Base-by-base conservation (phyloP, 2,329 filamentous ascomycete genomes). In the Orbilia javanica region DNA sequence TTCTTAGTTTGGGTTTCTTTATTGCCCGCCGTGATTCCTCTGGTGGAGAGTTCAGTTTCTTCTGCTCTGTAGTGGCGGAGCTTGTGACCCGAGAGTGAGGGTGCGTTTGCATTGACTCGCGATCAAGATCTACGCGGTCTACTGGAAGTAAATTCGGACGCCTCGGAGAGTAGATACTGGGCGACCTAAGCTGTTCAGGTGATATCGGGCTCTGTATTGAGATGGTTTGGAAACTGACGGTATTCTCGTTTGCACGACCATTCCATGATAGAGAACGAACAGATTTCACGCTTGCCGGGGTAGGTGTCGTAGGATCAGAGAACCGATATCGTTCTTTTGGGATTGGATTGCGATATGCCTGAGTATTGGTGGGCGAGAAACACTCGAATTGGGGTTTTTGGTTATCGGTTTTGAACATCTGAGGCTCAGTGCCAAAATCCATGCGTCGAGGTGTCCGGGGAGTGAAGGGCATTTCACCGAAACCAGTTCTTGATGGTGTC, bases 71-170 rank as follows among this genome's bases (percentile, higher is more conserved):
- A 29, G 39, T 73, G 25, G 44, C 15, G n/a, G 64, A 60, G 13
- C 69, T 66, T 2, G 42, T 27, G 18, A 27, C 29, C 22, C 69
- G 69, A 48, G 69, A 66, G 44, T 78, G 62, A 27, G 74, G 62
- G 20, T 78, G 74, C 2, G 74, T 78, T 68, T 78, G 50, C 53
- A 78, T 46, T 3, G 74, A 78, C n/a, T 65, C 73, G 1, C 66
- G 66, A 8, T 62, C 57, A 29, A 72, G 39, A 25, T 77, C 60
- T 15, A 11, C 2, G 44, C 20, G 44, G 20, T 48, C 20, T 10
- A 42, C 27, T 18, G 62, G 50, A 15, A 52, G 55, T 29, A 62
- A 62, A 25, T 60, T 63, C 18, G 53, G 73, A 6, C 11, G n/a
- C 13, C 25, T 65, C 4, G 60, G 74, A 2, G 34, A 64, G 44